These are phyloP conservation scores for Venustampulla echinocandica DNA, from an alignment of 495 filamentous ascomycete genomes.

Conservation along the genomic window DNA sequence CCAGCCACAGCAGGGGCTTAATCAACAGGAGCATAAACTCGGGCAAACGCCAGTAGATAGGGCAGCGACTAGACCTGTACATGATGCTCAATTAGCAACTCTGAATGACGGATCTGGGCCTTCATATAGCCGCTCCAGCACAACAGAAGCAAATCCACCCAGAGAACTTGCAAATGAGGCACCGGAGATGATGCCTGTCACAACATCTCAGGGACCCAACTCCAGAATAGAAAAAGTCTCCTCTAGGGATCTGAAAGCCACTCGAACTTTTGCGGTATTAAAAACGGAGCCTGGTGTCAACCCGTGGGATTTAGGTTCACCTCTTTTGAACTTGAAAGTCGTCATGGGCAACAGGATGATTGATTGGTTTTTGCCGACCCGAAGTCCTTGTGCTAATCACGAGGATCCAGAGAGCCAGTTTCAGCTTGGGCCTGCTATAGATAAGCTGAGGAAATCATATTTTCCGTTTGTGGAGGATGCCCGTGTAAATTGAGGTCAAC, in stretches of 20 bases:
- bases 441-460: slow-evolving; percentile 29
- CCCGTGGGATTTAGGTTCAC: slow-evolving; percentile 61
- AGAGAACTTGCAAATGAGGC: no score
- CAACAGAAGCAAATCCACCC: neutral
- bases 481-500: neutral
- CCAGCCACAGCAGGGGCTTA: neutral
- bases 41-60: neutral
- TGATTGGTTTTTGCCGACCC: slow-evolving; percentile 70
- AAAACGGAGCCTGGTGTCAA: slow-evolving; percentile 66
- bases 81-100: neutral
- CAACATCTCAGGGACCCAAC: neutral
- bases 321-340: slow-evolving; percentile 58
- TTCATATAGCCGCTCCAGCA: neutral
- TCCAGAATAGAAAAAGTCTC: neutral
- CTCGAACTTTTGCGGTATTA: slow-evolving; percentile 67
- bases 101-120: neutral
- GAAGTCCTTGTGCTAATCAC: slow-evolving; percentile 50
- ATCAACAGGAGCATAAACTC: no score
- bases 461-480: slow-evolving; percentile 18
- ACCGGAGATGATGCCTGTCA: neutral
- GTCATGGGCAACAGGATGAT: slow-evolving; percentile 61
- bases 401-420: slow-evolving; percentile 42
- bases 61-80: neutral
- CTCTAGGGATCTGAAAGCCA: slow-evolving; percentile 34
- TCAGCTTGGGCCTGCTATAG: slow-evolving; percentile 34